Evolutionary conservation across 495 filamentous ascomycete species (phyloP).

Genomic region (Penicillium desertorum): DNA sequence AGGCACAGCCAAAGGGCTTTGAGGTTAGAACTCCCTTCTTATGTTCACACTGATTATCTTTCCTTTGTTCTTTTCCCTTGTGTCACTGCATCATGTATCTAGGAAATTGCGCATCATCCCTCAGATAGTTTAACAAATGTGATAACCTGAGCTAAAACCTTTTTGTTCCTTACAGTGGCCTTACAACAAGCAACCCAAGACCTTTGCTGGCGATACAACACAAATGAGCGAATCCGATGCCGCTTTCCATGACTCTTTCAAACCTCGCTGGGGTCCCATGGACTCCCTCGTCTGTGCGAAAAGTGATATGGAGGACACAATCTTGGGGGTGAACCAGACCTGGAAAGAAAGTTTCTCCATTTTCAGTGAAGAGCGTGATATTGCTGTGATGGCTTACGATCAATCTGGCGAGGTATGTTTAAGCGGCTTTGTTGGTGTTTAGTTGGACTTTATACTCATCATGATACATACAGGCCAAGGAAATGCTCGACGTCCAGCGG

Average conservation of each 20-base stretch:
- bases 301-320: slow-evolving; percentile 25
- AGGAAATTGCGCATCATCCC: slow-evolving; percentile 13
- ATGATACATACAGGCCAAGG: slow-evolving; percentile 23
- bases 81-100: slow-evolving; percentile 25
- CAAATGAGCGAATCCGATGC: slow-evolving; percentile 58
- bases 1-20: slow-evolving; percentile 58
- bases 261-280: slow-evolving; percentile 76
- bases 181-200: slow-evolving; percentile 74
- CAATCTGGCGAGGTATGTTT: slow-evolving; percentile 28
- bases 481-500: slow-evolving; percentile 41
- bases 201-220: slow-evolving; percentile 54
- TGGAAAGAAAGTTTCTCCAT: slow-evolving; percentile 41
- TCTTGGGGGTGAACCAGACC: slow-evolving; percentile 24
- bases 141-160: slow-evolving; percentile 37
- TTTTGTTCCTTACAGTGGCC: slow-evolving; percentile 69
- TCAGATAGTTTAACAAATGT: slow-evolving; percentile 34
- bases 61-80: slow-evolving; percentile 13
- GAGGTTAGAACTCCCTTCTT: slow-evolving; percentile 66
- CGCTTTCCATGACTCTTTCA: slow-evolving; percentile 63
- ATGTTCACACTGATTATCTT: slow-evolving; percentile 27
- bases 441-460: slow-evolving; percentile 10
- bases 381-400: slow-evolving; percentile 34
- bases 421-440: neutral
- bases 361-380: slow-evolving; percentile 40
- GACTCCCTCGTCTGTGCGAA: slow-evolving; percentile 67